Evolutionary conservation across 495 filamentous ascomycete species (phyloP).

Genomic region (Aspergillus baeticus): DNA sequence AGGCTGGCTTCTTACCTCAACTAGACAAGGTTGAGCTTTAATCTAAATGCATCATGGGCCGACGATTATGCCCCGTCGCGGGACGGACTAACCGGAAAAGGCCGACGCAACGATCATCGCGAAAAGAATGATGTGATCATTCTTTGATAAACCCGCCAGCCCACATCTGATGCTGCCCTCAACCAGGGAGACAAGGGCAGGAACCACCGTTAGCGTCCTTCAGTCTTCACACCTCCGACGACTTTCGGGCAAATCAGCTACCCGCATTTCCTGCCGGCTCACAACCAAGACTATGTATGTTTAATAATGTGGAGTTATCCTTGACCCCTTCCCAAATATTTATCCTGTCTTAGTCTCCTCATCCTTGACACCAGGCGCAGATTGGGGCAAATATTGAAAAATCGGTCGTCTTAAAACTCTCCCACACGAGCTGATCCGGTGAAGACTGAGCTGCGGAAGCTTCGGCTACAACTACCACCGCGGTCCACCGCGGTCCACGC

Average conservation of each 20-base stretch:
- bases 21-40: neutral
- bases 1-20: neutral
- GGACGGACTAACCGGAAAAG: conserved; percentile 1
- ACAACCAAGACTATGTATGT: neutral
- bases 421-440: neutral
- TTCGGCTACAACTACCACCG: conserved; percentile 15
- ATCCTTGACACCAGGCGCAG: conserved; percentile 3
- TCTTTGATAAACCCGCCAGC: conserved; percentile 6
- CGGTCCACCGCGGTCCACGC: neutral
- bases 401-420: neutral
- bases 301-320: neutral
- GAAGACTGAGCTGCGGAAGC: conserved; percentile 11
- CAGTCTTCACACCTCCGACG: neutral
- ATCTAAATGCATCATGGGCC: conserved; percentile 7
- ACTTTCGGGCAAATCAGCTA: neutral
- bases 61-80: neutral
- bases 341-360: neutral
- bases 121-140: conserved; percentile 15
- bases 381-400: conserved; percentile 5
- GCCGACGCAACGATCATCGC: conserved; percentile 4
- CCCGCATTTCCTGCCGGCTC: neutral
- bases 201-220: conserved; percentile 7
- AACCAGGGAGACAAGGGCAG: conserved; percentile 1
- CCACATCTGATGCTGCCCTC: neutral
- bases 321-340: neutral